Evolutionary conservation across 2,329 filamentous ascomycete species (phyloP).

Genomic region (Lasiodiplodia hormozganensis): DNA sequence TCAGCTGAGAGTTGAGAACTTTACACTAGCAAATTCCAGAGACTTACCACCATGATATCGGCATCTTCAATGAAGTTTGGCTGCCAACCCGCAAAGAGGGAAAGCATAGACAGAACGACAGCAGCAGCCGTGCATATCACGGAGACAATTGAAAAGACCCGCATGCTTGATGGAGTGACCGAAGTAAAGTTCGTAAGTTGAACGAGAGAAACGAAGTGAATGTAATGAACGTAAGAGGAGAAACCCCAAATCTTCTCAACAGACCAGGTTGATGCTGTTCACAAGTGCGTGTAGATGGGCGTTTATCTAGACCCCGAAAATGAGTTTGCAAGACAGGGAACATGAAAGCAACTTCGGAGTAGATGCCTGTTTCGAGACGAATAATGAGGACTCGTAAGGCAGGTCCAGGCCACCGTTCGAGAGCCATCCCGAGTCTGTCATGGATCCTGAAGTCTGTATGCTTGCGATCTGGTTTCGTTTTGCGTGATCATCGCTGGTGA

Average conservation of each 20-base stretch:
- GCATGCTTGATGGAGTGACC: conserved; percentile 51
- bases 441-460: not conserved
- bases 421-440: not conserved
- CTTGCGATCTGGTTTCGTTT: not conserved
- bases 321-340: not conserved
- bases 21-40: not conserved
- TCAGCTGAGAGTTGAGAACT: not conserved
- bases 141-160: conserved; percentile 57
- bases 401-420: not conserved
- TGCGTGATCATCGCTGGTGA: not conserved
- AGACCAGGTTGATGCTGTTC: not conserved
- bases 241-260: not conserved
- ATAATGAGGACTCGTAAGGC: not conserved
- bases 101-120: conserved; percentile 66
- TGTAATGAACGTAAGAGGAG: not conserved
- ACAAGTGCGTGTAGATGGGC: not conserved
- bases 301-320: not conserved
- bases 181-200: not conserved
- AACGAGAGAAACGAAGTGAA: not conserved
- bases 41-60: conserved; percentile 61
- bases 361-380: not conserved
- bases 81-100: conserved; percentile 67
- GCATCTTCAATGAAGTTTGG: conserved; percentile 63
- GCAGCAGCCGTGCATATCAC: conserved; percentile 59
- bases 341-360: not conserved